Base-by-base conservation (phyloP, 805 yeast genomes). In the Groenewaldozyma tartarivorans region DNA sequence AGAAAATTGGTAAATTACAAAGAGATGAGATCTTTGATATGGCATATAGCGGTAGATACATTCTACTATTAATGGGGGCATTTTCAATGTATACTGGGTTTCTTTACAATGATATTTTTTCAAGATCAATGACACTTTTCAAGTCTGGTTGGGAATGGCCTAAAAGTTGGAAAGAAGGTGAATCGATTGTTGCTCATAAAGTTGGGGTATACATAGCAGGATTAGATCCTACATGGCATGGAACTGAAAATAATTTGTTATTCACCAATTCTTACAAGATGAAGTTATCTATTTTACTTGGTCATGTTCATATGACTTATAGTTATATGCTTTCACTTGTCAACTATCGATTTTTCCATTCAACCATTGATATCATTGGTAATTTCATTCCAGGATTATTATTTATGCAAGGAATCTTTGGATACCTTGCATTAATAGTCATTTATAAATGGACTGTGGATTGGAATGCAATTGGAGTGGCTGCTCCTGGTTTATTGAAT, bases 71-170 rank as follows among this genome's bases (percentile, higher is more conserved):
- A 46, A 92, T 92, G 99, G 99, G 99, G 20, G 53, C 74, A 3
- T 92, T 92, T 58, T 88, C 98, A 39, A 84, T 92, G 75, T 90
- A 86, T 65, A 92, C 97, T 0, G 99, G 99, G 4, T 61, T 90
- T 48, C 62, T 92, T 50, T 92, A 92, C 71, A 92, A 92, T 62
- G 99, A 92, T 73, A 56, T 90, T 17, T 92, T 92, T 58, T 88
- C 96, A 37, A 78, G 77, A 60, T 81, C 96, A 9, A 79, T 88
- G 90, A 76, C 94, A 13, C 60, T 87, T 33, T 92, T 92, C 69
- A 67, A 67, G 39, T 78, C 94, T 13, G 96, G 96, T 26, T 92
- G 98, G 97, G 69, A 72, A 53, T 92, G 95, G 94, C 96, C 96
- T 5, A 72, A 72, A 39, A 60, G 69, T 36, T 82, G 81, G 66